Evolutionary conservation across 768 basidiomycete genomes (phyloP), one percentile per base, ranked within the genome.

Genomic region (Hirschioporus abietinus): DNA sequence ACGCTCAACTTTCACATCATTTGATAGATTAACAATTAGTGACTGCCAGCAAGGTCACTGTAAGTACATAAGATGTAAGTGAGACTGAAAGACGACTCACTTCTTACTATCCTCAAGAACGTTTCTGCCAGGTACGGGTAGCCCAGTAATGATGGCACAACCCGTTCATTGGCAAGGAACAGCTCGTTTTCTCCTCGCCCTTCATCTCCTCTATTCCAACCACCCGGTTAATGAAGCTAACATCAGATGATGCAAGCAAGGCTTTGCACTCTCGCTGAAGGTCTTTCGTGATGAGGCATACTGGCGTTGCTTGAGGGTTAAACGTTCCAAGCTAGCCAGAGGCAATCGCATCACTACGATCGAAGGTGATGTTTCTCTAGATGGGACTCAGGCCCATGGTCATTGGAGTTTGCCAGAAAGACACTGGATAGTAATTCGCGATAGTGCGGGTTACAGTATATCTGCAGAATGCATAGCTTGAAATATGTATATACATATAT

Each of bases 221-320:
- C 42, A 99, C 95, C 36, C 95, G 83, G 27, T 87, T 89, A 73
- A 99, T 90, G 71, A 98, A 99, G 71, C 89, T 91, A 81, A 99
- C 88, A 63, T 87, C 83, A 60, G 92, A 81, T 63, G 79, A 78
- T 61, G 88, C 88, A 7, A 99, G 81, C 12, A 97, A 88, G 74
- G 96, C 93, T 77, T 99, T 99, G 83, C 97, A 99, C 74, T 94
- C 84, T 60, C 96, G 82, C 72, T 99, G 96, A 1, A 97, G 96
- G 75, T 96, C 93, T 78, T 98, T 99, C 63, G 91, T 91, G 77
- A 99, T 90, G 64, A 99, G 82, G 76, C 96, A 98, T 63, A 99
- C 83, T 9, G 90, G 78, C 6, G 87, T 87, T 17, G 84, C 87
- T 63, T 91, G 87, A 15, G 91, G 96, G 81, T 93, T n/a, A n/a